These are phyloP conservation scores for Talaromyces liani DNA, from an alignment of 495 filamentous ascomycete genomes.

Conservation along the genomic window DNA sequence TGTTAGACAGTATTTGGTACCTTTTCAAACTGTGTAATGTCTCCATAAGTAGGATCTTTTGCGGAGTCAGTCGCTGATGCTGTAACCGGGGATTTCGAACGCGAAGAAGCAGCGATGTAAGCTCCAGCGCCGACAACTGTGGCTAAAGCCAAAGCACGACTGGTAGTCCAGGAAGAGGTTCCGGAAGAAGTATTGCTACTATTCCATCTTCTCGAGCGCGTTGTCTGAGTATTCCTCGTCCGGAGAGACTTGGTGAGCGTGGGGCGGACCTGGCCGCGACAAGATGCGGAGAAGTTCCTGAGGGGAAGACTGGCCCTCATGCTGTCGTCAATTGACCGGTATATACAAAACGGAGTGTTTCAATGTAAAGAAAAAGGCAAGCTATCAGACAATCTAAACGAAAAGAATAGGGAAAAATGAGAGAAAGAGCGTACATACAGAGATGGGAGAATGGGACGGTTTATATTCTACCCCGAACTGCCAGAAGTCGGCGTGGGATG, in stretches of 20 bases:
- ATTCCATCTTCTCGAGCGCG: background rate
- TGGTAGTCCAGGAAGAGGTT: conserved; percentile 22
- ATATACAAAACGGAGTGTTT: background rate
- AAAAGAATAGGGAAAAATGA: background rate
- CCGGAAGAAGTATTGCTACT: conserved; percentile 2
- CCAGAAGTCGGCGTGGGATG: background rate
- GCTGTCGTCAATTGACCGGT: background rate
- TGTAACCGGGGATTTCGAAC: background rate
- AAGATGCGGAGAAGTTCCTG: conserved; percentile 14
- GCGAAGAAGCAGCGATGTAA: conserved; percentile 13
- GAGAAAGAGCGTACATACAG: background rate
- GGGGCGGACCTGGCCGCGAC: conserved; percentile 19
- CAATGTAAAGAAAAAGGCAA: too few species aligned
- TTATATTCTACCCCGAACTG: background rate
- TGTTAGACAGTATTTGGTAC: conserved; percentile 13
- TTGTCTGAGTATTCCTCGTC: background rate
- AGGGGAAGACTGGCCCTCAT: conserved; percentile 3
- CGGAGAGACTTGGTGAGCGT: conserved; percentile 11
- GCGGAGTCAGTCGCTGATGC: conserved; percentile 5
- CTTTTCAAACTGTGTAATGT: conserved; percentile 33
- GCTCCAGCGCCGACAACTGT: conserved; percentile 28
- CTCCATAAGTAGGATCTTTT: conserved; percentile 30
- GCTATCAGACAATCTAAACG: too few species aligned
- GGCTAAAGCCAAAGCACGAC: conserved; percentile 24
- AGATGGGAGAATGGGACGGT: background rate